A percentile compares a stretch with the other conserved stretches of the same genome.
Evolutionary conservation across 2,329 filamentous ascomycete genomes (phyloP).

Genomic region (Neoscytalidium dimidiatum): DNA sequence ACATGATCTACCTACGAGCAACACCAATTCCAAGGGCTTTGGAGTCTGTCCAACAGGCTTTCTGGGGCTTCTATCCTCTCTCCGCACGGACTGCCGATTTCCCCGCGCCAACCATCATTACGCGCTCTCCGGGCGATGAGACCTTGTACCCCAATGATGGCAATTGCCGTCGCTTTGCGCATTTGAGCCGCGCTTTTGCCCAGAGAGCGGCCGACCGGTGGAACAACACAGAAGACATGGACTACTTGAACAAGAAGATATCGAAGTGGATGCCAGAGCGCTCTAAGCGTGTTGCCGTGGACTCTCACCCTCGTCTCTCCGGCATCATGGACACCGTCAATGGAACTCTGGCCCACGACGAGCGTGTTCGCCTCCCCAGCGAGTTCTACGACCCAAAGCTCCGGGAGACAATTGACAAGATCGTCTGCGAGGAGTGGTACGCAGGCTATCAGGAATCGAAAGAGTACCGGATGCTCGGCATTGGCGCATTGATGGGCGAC

Average conservation of each 20-base stretch:
- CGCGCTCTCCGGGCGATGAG: slow-evolving; percentile 48
- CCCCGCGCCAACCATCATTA: slow-evolving; percentile 47
- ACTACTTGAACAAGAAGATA: slow-evolving; percentile 74
- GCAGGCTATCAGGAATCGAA: slow-evolving; percentile 77
- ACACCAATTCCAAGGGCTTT: slow-evolving; percentile 53
- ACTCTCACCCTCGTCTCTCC: slow-evolving; percentile 78
- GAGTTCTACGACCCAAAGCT: slow-evolving; percentile 84
- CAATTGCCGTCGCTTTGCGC: slow-evolving; percentile 50
- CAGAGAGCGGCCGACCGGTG: slow-evolving; percentile 49
- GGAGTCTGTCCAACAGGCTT: slow-evolving; percentile 54
- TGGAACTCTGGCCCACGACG: slow-evolving; percentile 80
- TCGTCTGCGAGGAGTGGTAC: slow-evolving; percentile 92
- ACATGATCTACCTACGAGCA: slow-evolving; percentile 49
- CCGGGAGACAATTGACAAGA: slow-evolving; percentile 67
- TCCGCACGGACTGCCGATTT: slow-evolving; percentile 44
- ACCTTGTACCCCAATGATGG: slow-evolving; percentile 54
- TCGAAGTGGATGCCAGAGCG: slow-evolving; percentile 83
- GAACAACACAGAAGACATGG: slow-evolving; percentile 73
- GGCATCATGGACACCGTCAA: slow-evolving; percentile 96
- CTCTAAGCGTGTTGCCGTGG: slow-evolving; percentile 70
- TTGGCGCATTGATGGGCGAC: slow-evolving; percentile 83
- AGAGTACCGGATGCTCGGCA: slow-evolving; percentile 88
- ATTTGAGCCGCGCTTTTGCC: slow-evolving; percentile 50
- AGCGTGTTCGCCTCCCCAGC: slow-evolving; percentile 73
- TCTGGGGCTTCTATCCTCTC: slow-evolving; percentile 51